phyloP scores from a whole-genome alignment of 352 stramenopile genomes.

The Phytophthora citricola region DNA sequence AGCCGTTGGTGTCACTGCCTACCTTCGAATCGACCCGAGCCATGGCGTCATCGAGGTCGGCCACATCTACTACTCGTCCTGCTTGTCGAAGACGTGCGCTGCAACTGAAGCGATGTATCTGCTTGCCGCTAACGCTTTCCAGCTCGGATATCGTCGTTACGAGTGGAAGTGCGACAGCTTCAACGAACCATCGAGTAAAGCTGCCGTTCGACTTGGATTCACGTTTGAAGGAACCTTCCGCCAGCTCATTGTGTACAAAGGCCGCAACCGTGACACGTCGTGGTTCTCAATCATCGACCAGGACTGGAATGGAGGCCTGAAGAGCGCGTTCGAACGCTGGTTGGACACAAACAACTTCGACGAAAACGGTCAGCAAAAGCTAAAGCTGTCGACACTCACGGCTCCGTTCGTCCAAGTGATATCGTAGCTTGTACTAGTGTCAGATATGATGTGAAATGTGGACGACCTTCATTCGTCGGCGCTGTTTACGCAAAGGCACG shows the following conservation, averaged over 20 bases:
- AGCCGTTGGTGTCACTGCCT: slow-evolving; percentile 19
- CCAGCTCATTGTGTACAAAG: slow-evolving; percentile 25
- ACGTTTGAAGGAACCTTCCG: slow-evolving; percentile 29
- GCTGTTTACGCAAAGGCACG: neutral
- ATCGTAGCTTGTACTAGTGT: neutral
- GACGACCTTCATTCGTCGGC: too few relatives aligned
- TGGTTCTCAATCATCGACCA: slow-evolving; percentile 32
- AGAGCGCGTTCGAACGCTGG: slow-evolving; percentile 20
- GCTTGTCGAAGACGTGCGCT: slow-evolving; percentile 13
- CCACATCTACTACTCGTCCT: slow-evolving; percentile 18
- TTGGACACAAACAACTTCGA: slow-evolving; percentile 24
- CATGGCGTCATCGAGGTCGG: slow-evolving; percentile 21
- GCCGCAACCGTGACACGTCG: slow-evolving; percentile 22
- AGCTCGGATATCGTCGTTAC: slow-evolving; percentile 26
- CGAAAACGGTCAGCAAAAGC: slow-evolving; percentile 16
- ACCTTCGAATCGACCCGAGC: slow-evolving; percentile 15
- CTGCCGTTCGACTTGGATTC: slow-evolving; percentile 18
- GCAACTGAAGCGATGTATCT: slow-evolving; percentile 27
- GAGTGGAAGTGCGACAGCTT: slow-evolving; percentile 31
- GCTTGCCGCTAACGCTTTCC: slow-evolving; percentile 16
- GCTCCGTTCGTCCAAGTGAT: slow-evolving; percentile 23
- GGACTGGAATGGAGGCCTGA: slow-evolving; percentile 20
- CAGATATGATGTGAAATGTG: too few relatives aligned
- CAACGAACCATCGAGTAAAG: slow-evolving; percentile 17
- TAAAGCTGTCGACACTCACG: slow-evolving; percentile 28